A percentile compares a stretch with the other conserved stretches of the same genome.
phyloP scores from a whole-genome alignment of 2,329 filamentous ascomycete species.

The Pleomassaria siparia region DNA sequence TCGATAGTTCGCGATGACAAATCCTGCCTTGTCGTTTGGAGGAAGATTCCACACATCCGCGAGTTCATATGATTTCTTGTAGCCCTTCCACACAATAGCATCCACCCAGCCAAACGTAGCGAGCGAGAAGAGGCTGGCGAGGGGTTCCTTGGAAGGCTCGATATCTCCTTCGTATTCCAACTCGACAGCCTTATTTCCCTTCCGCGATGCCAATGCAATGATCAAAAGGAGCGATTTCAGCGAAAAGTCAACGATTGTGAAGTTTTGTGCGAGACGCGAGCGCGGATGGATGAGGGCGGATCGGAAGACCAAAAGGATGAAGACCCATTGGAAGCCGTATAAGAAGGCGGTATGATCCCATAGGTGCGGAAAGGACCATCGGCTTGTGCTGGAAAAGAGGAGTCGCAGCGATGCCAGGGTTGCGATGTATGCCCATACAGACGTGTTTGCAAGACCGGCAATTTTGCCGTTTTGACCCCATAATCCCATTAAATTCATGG shows the following conservation, averaged over 20 bases:
- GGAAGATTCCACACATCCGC: slow-evolving; percentile 89
- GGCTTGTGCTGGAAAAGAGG: slow-evolving; percentile 59
- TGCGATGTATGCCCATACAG: slow-evolving; percentile 80
- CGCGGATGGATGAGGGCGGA: slow-evolving; percentile 78
- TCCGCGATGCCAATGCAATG: slow-evolving; percentile 79
- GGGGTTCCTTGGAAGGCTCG: slow-evolving; percentile 81
- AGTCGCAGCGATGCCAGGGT: slow-evolving; percentile 73
- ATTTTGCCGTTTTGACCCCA: slow-evolving; percentile 61
- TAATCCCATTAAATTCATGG: slow-evolving; percentile 62
- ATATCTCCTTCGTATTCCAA: slow-evolving; percentile 88
- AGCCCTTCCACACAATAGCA: slow-evolving; percentile 83
- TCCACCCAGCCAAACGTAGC: slow-evolving; percentile 92
- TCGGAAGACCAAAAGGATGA: slow-evolving; percentile 75
- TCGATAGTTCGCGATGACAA: slow-evolving; percentile 79
- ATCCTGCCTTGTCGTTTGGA: slow-evolving; percentile 82
- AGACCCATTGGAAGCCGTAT: slow-evolving; percentile 81
- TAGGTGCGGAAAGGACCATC: slow-evolving; percentile 69
- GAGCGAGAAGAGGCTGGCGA: slow-evolving; percentile 85
- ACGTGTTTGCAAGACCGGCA: slow-evolving; percentile 66
- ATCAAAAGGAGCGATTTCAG: slow-evolving; percentile 72
- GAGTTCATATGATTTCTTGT: slow-evolving; percentile 80
- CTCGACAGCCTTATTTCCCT: slow-evolving; percentile 86
- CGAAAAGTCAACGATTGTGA: slow-evolving; percentile 73
- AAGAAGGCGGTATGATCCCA: slow-evolving; percentile 93
- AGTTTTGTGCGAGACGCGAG: slow-evolving; percentile 61